Conservation (phyloP, 768 basidiomycete genomes). For the Russula abietina region DNA sequence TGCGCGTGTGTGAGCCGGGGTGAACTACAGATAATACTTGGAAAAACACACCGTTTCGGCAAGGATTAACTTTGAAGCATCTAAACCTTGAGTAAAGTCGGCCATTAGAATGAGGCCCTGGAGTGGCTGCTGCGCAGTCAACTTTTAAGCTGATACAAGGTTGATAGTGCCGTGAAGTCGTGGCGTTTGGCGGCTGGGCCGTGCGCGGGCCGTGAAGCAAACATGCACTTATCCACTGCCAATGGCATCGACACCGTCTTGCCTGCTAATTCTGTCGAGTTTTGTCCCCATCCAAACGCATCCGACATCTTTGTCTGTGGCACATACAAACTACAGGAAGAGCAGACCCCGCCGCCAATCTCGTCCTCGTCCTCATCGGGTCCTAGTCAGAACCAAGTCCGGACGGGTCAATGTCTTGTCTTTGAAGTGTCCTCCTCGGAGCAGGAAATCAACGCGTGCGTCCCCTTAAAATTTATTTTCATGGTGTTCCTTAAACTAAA, state of each 20-base stretch:
- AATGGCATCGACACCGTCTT: slow-evolving; percentile 70
- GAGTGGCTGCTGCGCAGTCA: not conserved
- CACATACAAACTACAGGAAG: slow-evolving; percentile 75
- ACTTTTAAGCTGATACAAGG: too few species aligned
- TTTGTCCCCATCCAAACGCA: slow-evolving; percentile 64
- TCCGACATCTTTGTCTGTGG: slow-evolving; percentile 76
- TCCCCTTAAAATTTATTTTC: not conserved
- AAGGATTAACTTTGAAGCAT: slow-evolving; percentile 64
- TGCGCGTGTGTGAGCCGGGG: not conserved
- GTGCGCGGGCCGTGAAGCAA: not conserved
- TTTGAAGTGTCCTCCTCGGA: slow-evolving; percentile 40
- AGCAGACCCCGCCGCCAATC: not conserved
- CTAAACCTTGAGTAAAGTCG: slow-evolving; percentile 66
- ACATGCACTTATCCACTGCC: slow-evolving; percentile 10
- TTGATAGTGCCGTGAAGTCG: not conserved
- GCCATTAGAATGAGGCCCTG: slow-evolving; percentile 33
- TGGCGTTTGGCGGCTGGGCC: too few species aligned
- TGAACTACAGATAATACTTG: not conserved
- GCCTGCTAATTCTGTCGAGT: slow-evolving; percentile 89
- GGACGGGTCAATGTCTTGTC: slow-evolving; percentile 71
- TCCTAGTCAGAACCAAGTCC: slow-evolving; percentile 20
- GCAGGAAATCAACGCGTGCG: slow-evolving; percentile 39
- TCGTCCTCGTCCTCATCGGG: not conserved
- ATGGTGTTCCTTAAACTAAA: not conserved
- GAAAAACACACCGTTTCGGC: slow-evolving; percentile 46